phyloP scores from a whole-genome alignment of 2,329 filamentous ascomycete genomes.

The Chalaropsis thielavioides region DNA sequence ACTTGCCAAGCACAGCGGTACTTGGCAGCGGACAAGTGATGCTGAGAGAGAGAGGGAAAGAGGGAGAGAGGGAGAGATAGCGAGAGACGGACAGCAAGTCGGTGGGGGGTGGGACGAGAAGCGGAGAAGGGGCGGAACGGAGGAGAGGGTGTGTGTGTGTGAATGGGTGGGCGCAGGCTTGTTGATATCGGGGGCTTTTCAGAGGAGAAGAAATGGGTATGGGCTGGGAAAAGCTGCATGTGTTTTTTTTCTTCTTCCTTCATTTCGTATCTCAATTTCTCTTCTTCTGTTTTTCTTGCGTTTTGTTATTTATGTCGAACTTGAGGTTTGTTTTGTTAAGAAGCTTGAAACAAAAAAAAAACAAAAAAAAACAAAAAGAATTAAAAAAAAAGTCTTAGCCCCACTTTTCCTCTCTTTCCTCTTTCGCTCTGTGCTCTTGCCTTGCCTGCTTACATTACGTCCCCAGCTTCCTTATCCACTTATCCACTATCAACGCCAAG shows the following conservation, averaged over 20 bases:
- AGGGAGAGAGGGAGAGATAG: not conserved
- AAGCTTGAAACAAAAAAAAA: not conserved
- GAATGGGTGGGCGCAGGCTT: not conserved
- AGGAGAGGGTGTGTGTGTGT: not conserved
- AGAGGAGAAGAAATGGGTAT: too few species aligned
- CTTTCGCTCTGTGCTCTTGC: not conserved
- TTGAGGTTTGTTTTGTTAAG: not conserved
- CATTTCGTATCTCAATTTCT: not conserved
- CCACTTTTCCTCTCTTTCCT: not conserved
- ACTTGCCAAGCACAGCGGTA: constrained; percentile 8
- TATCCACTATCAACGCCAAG: constrained; percentile 11
- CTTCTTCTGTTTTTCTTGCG: not conserved
- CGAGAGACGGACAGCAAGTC: not conserved
- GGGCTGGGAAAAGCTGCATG: not conserved
- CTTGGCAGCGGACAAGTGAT: constrained; percentile 11
- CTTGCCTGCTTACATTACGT: not conserved
- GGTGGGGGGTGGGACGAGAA: not conserved
- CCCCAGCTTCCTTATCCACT: not conserved
- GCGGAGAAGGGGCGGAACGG: not conserved
- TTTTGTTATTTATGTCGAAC: not conserved
- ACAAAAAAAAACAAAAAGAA: too few species aligned
- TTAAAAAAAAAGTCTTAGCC: not conserved
- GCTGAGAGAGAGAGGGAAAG: not conserved
- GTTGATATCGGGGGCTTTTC: not conserved
- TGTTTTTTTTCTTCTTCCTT: not conserved